Conservation (phyloP, 768 basidiomycete species). For the Phaeotremella skinneri region DNA sequence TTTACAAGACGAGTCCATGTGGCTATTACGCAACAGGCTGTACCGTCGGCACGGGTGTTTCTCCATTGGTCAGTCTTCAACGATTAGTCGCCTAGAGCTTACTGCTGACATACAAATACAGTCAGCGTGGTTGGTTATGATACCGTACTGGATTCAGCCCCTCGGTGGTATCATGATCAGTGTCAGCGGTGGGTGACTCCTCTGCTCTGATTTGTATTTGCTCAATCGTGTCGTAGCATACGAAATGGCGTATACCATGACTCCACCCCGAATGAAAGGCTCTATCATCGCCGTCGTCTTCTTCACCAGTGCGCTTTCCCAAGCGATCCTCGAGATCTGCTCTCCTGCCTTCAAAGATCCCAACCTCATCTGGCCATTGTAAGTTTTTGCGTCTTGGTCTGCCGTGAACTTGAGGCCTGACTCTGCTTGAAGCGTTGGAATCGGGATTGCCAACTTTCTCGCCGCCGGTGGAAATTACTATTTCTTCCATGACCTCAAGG, state of each 20-base stretch:
- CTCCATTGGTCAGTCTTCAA: neutral
- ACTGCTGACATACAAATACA: neutral
- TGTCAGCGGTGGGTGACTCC: conserved; percentile 10
- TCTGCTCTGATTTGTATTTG: neutral
- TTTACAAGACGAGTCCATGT: conserved; percentile 39
- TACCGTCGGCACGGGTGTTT: conserved; percentile 5
- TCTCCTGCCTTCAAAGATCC: conserved; percentile 40
- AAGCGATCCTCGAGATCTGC: conserved; percentile 29
- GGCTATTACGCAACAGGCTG: conserved; percentile 29
- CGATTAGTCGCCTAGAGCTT: neutral
- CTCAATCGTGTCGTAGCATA: conserved; percentile 24
- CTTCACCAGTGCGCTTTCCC: conserved; percentile 44
- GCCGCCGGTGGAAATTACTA: conserved; percentile 7
- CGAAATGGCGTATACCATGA: conserved; percentile 44
- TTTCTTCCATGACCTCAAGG: conserved; percentile 17
- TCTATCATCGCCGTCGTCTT: conserved; percentile 41
- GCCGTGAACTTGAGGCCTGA: neutral
- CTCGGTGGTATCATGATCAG: conserved; percentile 46
- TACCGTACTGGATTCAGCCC: conserved; percentile 40
- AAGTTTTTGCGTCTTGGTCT: neutral
- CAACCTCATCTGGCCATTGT: conserved; percentile 40
- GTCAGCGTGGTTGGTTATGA: conserved; percentile 44
- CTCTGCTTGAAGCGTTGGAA: conserved; percentile 9
- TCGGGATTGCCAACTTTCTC: conserved; percentile 9
- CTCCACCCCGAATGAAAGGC: conserved; percentile 42